Percentiles rank a stretch among this genome's conserved stretches.
Evolutionary conservation across 208 protist genomes (phyloP).

Genomic region (Trypanosoma theileri): DNA sequence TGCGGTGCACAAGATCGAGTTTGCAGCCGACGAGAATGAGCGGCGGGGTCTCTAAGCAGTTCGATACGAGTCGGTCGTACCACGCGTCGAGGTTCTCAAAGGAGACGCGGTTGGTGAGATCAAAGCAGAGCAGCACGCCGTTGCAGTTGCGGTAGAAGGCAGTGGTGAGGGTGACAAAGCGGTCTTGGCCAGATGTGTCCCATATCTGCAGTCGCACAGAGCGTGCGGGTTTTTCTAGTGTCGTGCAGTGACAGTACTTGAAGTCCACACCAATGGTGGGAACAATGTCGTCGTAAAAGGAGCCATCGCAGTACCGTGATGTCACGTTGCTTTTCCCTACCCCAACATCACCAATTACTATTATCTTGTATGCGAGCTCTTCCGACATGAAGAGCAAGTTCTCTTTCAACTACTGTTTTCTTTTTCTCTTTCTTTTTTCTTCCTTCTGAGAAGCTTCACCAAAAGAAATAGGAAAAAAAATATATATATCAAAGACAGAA

Average conservation of each 20-base stretch:
- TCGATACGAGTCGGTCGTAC: constrained; percentile 67
- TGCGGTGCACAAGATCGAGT: constrained; percentile 71
- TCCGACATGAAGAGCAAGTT: constrained; percentile 51
- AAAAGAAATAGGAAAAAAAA: not conserved
- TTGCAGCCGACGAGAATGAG: constrained; percentile 88
- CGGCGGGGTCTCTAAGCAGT: constrained; percentile 65
- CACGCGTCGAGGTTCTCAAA: constrained; percentile 90
- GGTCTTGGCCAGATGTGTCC: constrained; percentile 91
- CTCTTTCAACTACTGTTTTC: not conserved
- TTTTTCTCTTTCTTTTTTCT: not conserved
- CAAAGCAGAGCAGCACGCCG: constrained; percentile 95
- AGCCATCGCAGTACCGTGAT: constrained; percentile 81
- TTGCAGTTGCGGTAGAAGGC: constrained; percentile 93
- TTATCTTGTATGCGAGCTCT: constrained; percentile 89
- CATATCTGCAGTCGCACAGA: constrained; percentile 86
- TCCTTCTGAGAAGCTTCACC: not conserved
- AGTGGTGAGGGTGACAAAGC: constrained; percentile 88
- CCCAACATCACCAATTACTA: constrained; percentile 89
- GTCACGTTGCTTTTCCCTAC: constrained; percentile 92
- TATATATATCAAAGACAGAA: not conserved
- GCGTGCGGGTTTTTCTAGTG: constrained; percentile 68
- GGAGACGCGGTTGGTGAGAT: constrained; percentile 92
- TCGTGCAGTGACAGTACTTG: constrained; percentile 77
- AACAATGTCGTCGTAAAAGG: constrained; percentile 80
- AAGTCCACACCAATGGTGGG: constrained; percentile 89